phyloP scores from a whole-genome alignment of 768 basidiomycete genomes.

The Vararia minispora region DNA sequence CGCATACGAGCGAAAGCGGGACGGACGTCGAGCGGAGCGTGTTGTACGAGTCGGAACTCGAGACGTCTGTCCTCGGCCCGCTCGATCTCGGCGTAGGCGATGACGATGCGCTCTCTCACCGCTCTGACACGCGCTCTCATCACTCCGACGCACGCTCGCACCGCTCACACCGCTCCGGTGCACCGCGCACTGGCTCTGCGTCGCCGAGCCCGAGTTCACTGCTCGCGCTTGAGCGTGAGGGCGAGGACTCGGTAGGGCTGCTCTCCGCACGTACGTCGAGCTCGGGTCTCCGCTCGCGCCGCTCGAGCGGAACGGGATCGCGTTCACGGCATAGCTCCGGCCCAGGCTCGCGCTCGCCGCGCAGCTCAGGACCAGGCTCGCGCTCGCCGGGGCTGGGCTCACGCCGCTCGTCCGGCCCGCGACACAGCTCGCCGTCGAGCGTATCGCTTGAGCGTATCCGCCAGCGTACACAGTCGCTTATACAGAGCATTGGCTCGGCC shows the following conservation, averaged over 20 bases:
- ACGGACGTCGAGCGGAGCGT: slow-evolving; percentile 1
- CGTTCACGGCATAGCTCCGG: slow-evolving; percentile 24
- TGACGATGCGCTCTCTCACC: too few relatives aligned
- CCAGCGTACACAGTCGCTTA: slow-evolving; percentile 54
- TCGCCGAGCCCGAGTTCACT: slow-evolving; percentile 27
- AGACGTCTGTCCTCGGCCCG: slow-evolving; percentile 1
- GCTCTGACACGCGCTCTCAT: too few relatives aligned
- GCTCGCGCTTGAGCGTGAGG: slow-evolving; percentile 50
- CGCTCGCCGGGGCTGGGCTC: slow-evolving; percentile 1
- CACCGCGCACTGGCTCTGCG: slow-evolving; percentile 23
- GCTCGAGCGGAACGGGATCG: slow-evolving; percentile 28
- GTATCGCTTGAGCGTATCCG: slow-evolving; percentile 30
- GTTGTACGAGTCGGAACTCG: slow-evolving; percentile 7
- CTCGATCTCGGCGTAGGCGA: background rate
- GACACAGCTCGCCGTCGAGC: slow-evolving; percentile 16
- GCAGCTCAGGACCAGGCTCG: slow-evolving; percentile 9
- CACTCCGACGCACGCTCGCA: too few relatives aligned
- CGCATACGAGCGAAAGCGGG: slow-evolving; percentile 15
- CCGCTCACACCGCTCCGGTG: slow-evolving; percentile 18
- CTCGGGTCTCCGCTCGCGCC: slow-evolving; percentile 37
- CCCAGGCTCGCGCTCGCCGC: slow-evolving; percentile 7
- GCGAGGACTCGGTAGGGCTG: slow-evolving; percentile 50
- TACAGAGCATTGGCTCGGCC: slow-evolving; percentile 52
- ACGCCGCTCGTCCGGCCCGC: slow-evolving; percentile 14
- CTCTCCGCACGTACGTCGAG: slow-evolving; percentile 36